A percentile compares a stretch with the other conserved stretches of the same genome.
Conservation (phyloP, 345 rosid species). For the Bretschneidera sinensis region DNA sequence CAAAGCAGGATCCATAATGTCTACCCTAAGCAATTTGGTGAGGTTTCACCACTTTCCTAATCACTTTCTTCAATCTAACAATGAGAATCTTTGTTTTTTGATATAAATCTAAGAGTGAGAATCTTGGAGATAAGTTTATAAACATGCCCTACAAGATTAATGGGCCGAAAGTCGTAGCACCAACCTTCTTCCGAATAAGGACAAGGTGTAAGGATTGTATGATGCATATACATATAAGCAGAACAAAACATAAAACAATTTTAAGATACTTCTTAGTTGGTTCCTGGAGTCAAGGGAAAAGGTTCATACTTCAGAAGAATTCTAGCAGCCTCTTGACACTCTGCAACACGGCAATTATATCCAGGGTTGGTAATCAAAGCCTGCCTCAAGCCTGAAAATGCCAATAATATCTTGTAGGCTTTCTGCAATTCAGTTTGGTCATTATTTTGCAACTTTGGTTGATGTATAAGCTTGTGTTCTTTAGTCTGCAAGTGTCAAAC, state of each 20-base stretch:
- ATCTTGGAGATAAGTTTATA: too few relatives aligned
- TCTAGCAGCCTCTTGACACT: slow-evolving; percentile 91
- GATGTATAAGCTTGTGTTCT: slow-evolving; percentile 64
- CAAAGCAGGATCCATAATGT: too few relatives aligned
- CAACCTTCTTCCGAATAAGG: too few relatives aligned
- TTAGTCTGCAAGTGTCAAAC: slow-evolving; percentile 53
- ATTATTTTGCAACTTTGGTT: slow-evolving; percentile 21
- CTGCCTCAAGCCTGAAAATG: slow-evolving; percentile 90
- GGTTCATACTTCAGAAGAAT: slow-evolving; percentile 63
- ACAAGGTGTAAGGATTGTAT: background rate
- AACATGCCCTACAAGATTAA: too few relatives aligned
- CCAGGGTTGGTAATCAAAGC: slow-evolving; percentile 89
- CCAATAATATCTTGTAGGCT: slow-evolving; percentile 77
- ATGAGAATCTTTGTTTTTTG: too few relatives aligned
- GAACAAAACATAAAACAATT: too few relatives aligned
- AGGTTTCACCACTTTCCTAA: too few relatives aligned
- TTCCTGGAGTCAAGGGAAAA: background rate
- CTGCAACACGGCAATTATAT: slow-evolving; percentile 82
- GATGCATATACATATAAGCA: background rate
- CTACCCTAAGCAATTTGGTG: too few relatives aligned
- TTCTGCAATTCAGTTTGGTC: slow-evolving; percentile 29
- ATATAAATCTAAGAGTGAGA: too few relatives aligned
- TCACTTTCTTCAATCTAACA: too few relatives aligned
- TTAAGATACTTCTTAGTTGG: background rate
- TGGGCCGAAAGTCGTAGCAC: too few relatives aligned